Conservation (phyloP, 805 yeast species). For the Candida taoyuanica region DNA sequence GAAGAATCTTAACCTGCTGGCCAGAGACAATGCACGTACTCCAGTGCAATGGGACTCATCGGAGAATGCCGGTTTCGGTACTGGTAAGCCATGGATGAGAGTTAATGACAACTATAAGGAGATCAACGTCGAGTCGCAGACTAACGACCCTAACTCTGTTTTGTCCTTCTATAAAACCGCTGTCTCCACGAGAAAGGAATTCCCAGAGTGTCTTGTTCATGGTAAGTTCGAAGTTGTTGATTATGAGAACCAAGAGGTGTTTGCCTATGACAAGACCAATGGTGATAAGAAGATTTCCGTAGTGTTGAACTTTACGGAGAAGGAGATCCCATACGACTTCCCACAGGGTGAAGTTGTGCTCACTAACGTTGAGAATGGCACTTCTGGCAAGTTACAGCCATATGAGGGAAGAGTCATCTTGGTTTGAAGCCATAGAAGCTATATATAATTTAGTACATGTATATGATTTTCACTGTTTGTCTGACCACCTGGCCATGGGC, state of each 20-base stretch:
- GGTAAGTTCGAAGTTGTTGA: constrained; percentile 44
- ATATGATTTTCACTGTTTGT: no score
- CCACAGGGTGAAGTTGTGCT: constrained; percentile 31
- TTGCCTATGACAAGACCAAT: constrained; percentile 38
- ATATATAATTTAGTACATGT: not conserved
- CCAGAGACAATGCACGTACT: constrained; percentile 51
- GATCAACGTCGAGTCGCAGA: constrained; percentile 45
- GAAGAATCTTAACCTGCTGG: constrained; percentile 34
- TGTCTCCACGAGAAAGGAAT: constrained; percentile 38
- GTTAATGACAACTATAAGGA: constrained; percentile 45
- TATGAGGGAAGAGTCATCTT: constrained; percentile 40
- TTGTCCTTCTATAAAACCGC: constrained; percentile 42
- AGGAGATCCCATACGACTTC: constrained; percentile 29
- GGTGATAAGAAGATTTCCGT: constrained; percentile 33
- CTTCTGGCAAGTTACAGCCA: constrained; percentile 32
- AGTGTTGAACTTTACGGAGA: constrained; percentile 39
- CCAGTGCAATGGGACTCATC: constrained; percentile 52
- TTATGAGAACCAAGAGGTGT: constrained; percentile 36
- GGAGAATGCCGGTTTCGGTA: constrained; percentile 44
- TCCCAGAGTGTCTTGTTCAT: constrained; percentile 40
- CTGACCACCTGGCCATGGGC: no score
- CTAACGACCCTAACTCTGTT: constrained; percentile 41
- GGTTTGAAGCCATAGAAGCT: not conserved
- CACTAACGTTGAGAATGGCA: constrained; percentile 29
- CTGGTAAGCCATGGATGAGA: constrained; percentile 48